Evolutionary conservation across 2,329 filamentous ascomycete species (phyloP).

Genomic region (Phialophora tarda): DNA sequence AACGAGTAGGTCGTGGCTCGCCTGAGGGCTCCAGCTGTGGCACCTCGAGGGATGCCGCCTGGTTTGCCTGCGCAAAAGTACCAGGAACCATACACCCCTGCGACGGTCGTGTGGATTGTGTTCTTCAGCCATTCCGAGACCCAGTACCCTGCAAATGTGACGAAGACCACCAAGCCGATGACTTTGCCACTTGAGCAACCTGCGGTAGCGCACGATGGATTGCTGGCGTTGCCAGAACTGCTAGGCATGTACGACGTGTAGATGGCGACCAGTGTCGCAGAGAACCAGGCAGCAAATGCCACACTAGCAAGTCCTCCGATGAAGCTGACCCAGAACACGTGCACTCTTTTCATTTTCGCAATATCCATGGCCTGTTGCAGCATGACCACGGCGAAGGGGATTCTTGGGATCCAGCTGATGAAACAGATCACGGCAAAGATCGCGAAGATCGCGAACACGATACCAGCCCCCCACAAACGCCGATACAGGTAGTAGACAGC

Average conservation of each 20-base stretch:
- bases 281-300: constrained; percentile 82
- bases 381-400: constrained; percentile 91
- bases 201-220: constrained; percentile 59
- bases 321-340: constrained; percentile 85
- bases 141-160: constrained; percentile 94
- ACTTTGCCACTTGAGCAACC: constrained; percentile 77
- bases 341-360: constrained; percentile 74
- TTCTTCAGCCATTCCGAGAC: constrained; percentile 93
- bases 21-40: constrained; percentile 81
- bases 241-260: constrained; percentile 82
- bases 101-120: constrained; percentile 84
- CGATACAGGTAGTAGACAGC: constrained; percentile 83
- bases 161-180: constrained; percentile 81
- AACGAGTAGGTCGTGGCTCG: constrained; percentile 89
- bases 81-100: constrained; percentile 90
- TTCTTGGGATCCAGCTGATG: constrained; percentile 84
- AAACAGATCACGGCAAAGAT: constrained; percentile 82
- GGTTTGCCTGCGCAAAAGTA: constrained; percentile 74
- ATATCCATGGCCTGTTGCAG: constrained; percentile 84
- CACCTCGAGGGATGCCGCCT: constrained; percentile 71
- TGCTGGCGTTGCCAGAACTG: constrained; percentile 47
- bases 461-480: constrained; percentile 80
- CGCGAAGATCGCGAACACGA: constrained; percentile 84
- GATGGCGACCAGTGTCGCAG: constrained; percentile 81
- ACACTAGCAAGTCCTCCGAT: constrained; percentile 78